These are phyloP conservation scores for Ceratobasidium sp. DNA, from an alignment of 1,284 basidiomycete genomes.

Conservation along the genomic window DNA sequence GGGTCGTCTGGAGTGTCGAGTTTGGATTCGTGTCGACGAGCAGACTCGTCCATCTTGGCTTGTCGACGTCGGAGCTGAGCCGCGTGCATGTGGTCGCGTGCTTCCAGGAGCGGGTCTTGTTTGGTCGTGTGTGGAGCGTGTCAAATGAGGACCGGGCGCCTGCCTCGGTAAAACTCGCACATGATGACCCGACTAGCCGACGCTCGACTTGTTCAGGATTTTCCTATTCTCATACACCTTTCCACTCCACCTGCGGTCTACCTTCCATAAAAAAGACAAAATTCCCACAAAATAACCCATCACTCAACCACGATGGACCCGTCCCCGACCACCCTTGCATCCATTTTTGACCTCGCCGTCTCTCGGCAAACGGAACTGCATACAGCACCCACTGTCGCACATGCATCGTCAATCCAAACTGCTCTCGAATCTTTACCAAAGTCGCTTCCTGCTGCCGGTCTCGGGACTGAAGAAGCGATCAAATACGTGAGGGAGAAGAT, in stretches of 20 bases:
- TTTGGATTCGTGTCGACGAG: constrained; percentile 26
- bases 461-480: constrained; percentile 53
- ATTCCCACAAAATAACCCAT: background rate
- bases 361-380: background rate
- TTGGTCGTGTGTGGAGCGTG: background rate
- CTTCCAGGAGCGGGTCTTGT: constrained; percentile 3
- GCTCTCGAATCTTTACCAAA: constrained; percentile 41
- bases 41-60: constrained; percentile 38
- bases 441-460: constrained; percentile 52
- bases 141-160: background rate
- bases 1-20: constrained; percentile 15
- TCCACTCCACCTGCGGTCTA: no score
- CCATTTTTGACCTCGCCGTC: constrained; percentile 16
- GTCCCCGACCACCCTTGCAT: constrained; percentile 23
- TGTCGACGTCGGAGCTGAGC: constrained; percentile 40
- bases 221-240: no score
- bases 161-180: background rate
- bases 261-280: no score
- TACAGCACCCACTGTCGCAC: constrained; percentile 22
- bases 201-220: no score
- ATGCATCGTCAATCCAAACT: constrained; percentile 20
- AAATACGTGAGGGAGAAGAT: constrained; percentile 53
- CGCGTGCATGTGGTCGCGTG: constrained; percentile 30
- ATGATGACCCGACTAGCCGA: no score
- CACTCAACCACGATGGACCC: background rate